Base-by-base conservation (phyloP, 306 rosid genomes). In the Trifolium repens region DNA sequence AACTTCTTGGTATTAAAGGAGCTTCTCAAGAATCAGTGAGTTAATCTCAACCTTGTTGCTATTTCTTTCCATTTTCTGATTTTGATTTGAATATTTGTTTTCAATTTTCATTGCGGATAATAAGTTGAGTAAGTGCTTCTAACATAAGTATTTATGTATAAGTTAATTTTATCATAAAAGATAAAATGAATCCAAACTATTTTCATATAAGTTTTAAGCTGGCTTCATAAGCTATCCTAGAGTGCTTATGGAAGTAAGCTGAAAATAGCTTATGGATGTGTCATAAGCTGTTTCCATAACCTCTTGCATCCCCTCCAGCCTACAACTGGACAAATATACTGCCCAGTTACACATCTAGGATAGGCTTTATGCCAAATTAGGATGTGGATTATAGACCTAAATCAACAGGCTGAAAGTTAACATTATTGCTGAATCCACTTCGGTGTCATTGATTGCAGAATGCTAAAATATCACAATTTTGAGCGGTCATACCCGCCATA, bases 1-100 rank as follows among this genome's bases (percentile, higher is more conserved):
- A 85, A 68, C 88, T 85, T 78, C 88, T 85, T 75, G 88, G 88
- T 75, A 85, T 85, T 54, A 81, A 81, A 79, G 88, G 88, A 79
- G 88, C 88, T 71, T 11, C 88, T 14, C 77, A 75, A 81, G 88
- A 81, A 78, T 78, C 85, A 8, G 88, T 85, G 77, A 81, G 85
- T 81, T 35, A 8, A 13, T 27, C 9, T 63, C 57, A 46, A 9
- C 69, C 12, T 10, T 30, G 26, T 73, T 68, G 65, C 37, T 19
- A 47, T 39, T 37, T 55, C 8, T 80, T 80, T 63, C 14, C 65
- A 43, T 19, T 83, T 1, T 55, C 24, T 76, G 75, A 46, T 68
- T 47, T 44, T 62, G 75, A 59, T 53, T 35, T n/a, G 27, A 50
- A 44, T n/a, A 7, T 15, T 61, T 58, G 53, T 32, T 66, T 72